phyloP scores from a whole-genome alignment of 768 basidiomycete genomes.

The Trametes villosa region DNA sequence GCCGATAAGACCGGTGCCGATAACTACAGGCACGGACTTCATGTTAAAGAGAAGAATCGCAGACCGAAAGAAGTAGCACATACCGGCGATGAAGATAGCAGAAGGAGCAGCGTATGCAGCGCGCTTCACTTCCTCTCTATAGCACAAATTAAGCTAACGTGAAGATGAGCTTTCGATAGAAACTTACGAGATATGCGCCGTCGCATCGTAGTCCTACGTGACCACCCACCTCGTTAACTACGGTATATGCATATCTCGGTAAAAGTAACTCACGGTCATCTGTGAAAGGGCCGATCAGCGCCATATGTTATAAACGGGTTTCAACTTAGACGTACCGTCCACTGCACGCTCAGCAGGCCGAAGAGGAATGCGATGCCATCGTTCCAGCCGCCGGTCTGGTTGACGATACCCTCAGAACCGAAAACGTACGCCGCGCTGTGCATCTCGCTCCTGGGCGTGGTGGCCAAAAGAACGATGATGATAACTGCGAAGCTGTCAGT shows the following conservation, averaged over 20 bases:
- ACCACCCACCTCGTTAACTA: slow-evolving; percentile 5
- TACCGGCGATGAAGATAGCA: slow-evolving; percentile 63
- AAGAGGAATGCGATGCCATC: slow-evolving; percentile 83
- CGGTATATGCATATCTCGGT: neutral
- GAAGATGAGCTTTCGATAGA: neutral
- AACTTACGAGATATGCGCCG: slow-evolving; percentile 79
- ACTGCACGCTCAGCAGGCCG: slow-evolving; percentile 84
- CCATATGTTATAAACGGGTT: neutral
- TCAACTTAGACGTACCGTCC: slow-evolving; percentile 75
- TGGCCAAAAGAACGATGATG: slow-evolving; percentile 82
- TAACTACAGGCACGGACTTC: too few species aligned
- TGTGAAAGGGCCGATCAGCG: slow-evolving; percentile 27
- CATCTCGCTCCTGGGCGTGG: slow-evolving; percentile 74
- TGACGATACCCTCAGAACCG: slow-evolving; percentile 70
- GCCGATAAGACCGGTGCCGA: slow-evolving; percentile 77
- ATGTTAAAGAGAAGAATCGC: too few species aligned
- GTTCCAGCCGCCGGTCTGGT: slow-evolving; percentile 81
- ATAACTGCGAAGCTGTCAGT: slow-evolving; percentile 55
- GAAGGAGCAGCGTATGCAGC: slow-evolving; percentile 75
- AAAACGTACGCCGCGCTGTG: slow-evolving; percentile 83
- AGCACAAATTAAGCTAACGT: neutral
- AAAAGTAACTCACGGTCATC: slow-evolving; percentile 56
- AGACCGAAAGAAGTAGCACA: neutral
- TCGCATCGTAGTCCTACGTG: slow-evolving; percentile 83
- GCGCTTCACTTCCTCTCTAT: slow-evolving; percentile 77